Percentiles rank a stretch among this genome's conserved stretches.
Evolutionary conservation across 1,284 basidiomycete genomes (phyloP).

Genomic region (Ceratobasidium sp.): DNA sequence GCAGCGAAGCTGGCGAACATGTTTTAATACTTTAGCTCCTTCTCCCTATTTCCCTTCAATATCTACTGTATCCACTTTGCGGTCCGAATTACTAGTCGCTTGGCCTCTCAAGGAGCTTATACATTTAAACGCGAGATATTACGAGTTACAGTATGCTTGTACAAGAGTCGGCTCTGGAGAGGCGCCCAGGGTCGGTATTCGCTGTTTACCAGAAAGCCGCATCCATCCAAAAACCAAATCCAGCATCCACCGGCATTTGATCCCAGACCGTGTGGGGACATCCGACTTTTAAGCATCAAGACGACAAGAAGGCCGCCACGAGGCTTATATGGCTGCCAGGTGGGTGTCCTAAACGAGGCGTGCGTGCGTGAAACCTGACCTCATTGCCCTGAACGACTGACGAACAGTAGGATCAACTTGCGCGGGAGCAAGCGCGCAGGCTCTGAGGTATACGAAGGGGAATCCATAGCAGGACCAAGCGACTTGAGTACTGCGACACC

Average conservation of each 20-base stretch:
- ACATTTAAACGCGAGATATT: no score
- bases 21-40: constrained; percentile 66
- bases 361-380: constrained; percentile 16
- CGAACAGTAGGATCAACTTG: constrained; percentile 25
- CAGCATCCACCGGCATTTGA: constrained; percentile 33
- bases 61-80: constrained; percentile 17
- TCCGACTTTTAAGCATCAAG: constrained; percentile 13
- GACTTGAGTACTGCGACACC: neutral
- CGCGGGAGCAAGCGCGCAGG: constrained; percentile 31
- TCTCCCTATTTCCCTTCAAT: neutral
- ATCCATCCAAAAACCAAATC: constrained; percentile 38
- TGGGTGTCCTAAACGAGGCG: constrained; percentile 10
- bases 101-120: neutral
- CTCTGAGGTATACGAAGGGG: constrained; percentile 23
- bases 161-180: neutral
- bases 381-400: neutral
- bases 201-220: constrained; percentile 13
- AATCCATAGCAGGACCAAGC: constrained; percentile 15
- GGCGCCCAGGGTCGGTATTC: constrained; percentile 13
- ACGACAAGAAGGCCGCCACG: constrained; percentile 9
- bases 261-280: constrained; percentile 11
- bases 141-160: no score
- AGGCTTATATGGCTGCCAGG: constrained; percentile 40
- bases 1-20: constrained; percentile 89
- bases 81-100: constrained; percentile 20